Evolutionary conservation across 1,284 basidiomycete genomes (phyloP), one percentile per base, ranked within the genome.

Genomic region (Microbotryum silenes-acaulis): DNA sequence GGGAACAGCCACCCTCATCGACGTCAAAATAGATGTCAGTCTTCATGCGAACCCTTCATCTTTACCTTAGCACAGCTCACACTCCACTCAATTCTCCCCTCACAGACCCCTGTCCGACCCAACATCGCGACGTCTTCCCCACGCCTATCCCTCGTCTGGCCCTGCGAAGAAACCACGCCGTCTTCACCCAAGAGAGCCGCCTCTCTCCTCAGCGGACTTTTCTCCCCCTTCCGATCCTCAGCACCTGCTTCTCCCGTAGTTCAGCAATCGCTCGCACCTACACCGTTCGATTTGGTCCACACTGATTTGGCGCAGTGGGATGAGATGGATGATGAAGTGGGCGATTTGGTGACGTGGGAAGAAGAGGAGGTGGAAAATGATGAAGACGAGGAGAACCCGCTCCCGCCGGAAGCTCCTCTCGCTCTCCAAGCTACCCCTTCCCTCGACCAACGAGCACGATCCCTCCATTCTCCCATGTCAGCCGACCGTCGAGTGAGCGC

Each of bases 271-370:
- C 14, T 33, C 9, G 45, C 29, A 20, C 20, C 29, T 16, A 14
- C 45, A 18, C 10, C 23, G 8, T 27, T 21, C 18, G 18, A 48
- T 27, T 20, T 29, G 9, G 54, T 23, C 16, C 46, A 56, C 8
- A 45, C 42, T 45, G 54, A 56, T 23, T 29, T 48, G 29, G 10
- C 21, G n/a, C 27, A 27, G 20, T 45, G 48, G n/a, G n/a, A 49
- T 3, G 23, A 42, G 37, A 42, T 42, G 37, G 37, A 42, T 42
- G 12, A 42, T 14, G 37, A 25, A 8, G 25, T 18, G 23, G 54
- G 46, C 4, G 54, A 56, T 37, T 37, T 56, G 27, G 48, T 56
- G 46, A 49, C 46, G 20, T 56, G 54, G 54, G 54, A 56, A 21
- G 46, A 56, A 21, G 46, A 31, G 20, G 54, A 56, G 10, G 54